Evolutionary conservation across 1,284 basidiomycete genomes (phyloP), one percentile per base, ranked within the genome.

Genomic region (Salmacisia buchloeana): DNA sequence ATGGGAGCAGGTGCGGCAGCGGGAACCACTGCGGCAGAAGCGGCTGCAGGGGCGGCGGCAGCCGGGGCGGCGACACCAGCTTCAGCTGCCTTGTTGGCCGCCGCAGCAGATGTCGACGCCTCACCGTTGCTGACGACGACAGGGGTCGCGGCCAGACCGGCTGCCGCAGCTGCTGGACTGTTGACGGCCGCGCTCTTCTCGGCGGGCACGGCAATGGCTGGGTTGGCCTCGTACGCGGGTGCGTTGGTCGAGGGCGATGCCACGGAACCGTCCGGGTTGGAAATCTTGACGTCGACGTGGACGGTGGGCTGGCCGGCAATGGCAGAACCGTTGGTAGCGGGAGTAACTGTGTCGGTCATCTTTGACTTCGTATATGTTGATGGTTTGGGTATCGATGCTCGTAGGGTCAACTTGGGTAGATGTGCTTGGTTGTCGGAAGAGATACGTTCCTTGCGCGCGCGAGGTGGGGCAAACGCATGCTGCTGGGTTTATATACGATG

Each of bases 251-350:
- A 7, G 34, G 56, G 36, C 36, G 56, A 38, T 31, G 56, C 34
- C 2, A 23, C 35, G 33, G 56, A 21, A 18, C 35, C 35, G 35
- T 58, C 56, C 13, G 56, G 35, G 36, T 39, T 34, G n/a, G 33
- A 15, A 34, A 39, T 58, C 56, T 58, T 58, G 56, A 39, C 56
- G 56, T 58, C 56, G 36, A 36, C 56, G 35, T 36, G 34, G 33
- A 39, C 56, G 36, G 56, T 36, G 56, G 56, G 56, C 23, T 39
- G 35, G 12, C n/a, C 34, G 56, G 31, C 34, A 38, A 38, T 9
- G 36, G 36, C 18, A 18, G 18, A 9, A 27, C 35, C 54, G 54
- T 38, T 38, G 54, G 21, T 25, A 15, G 21, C 33, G 25, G 56
- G 15, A 25, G 56, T 33, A 27, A 36, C 25, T 9, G 31, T 58